These are phyloP conservation scores for Pseudoturritis turrita DNA, from an alignment of 345 rosid genomes.

Conservation along the genomic window DNA sequence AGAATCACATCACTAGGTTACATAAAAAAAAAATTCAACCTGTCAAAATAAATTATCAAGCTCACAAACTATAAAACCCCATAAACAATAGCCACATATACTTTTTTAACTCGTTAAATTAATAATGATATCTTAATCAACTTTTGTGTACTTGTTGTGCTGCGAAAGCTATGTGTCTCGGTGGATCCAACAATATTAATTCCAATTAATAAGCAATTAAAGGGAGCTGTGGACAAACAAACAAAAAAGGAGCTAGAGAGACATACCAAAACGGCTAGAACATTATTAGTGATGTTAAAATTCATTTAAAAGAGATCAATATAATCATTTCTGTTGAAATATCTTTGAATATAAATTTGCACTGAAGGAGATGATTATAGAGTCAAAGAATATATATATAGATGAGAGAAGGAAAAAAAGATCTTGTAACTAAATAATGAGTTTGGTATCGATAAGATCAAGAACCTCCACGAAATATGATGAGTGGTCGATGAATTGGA, in stretches of 20 bases:
- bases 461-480: constrained; percentile 59
- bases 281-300: not conserved
- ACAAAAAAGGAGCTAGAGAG: not conserved
- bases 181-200: constrained; percentile 13
- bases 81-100: constrained; percentile 16
- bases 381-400: constrained; percentile 57
- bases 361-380: constrained; percentile 37
- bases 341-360: not conserved
- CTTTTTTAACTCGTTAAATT: not conserved
- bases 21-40: not conserved
- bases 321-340: not conserved
- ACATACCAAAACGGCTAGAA: not conserved
- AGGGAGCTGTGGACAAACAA: not conserved
- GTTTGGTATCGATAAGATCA: constrained; percentile 72
- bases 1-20: not conserved
- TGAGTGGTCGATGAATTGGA: not conserved
- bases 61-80: not conserved
- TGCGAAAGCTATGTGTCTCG: constrained; percentile 26
- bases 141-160: constrained; percentile 29
- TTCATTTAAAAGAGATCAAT: not conserved
- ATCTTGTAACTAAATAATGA: constrained; percentile 34
- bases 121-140: constrained; percentile 9
- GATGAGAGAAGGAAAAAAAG: constrained; percentile 46
- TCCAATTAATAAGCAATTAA: not conserved
- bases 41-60: not conserved